Conservation (phyloP, 805 yeast genomes). For the Zygoascus tannicola region DNA sequence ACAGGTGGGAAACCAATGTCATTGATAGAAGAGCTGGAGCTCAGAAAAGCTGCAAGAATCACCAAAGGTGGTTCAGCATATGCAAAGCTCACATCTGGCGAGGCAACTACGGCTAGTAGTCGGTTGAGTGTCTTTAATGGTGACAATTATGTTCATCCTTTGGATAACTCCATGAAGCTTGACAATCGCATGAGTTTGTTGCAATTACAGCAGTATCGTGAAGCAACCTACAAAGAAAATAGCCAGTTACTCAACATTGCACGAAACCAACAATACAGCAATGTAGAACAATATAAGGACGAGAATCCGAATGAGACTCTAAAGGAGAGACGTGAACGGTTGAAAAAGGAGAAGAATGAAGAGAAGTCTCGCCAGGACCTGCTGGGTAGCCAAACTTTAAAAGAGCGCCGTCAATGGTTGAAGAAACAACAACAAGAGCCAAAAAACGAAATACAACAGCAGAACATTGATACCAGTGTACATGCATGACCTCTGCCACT, state of each 20-base stretch:
- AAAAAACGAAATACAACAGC: neutral
- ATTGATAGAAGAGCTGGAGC: slow-evolving; percentile 30
- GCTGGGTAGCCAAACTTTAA: slow-evolving; percentile 21
- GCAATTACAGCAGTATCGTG: slow-evolving; percentile 21
- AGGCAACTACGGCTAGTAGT: slow-evolving; percentile 12
- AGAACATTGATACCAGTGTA: too few species aligned
- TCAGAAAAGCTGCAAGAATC: slow-evolving; percentile 25
- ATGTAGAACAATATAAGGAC: slow-evolving; percentile 3
- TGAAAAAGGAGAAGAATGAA: slow-evolving; percentile 15
- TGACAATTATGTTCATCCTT: slow-evolving; percentile 19
- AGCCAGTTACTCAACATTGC: slow-evolving; percentile 1
- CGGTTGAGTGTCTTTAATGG: neutral
- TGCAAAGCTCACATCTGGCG: slow-evolving; percentile 16
- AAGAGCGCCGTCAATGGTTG: slow-evolving; percentile 24
- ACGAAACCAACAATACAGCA: neutral
- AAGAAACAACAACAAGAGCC: slow-evolving; percentile 12
- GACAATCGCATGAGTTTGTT: slow-evolving; percentile 19
- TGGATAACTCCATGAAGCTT: slow-evolving; percentile 17
- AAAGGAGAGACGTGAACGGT: slow-evolving; percentile 24
- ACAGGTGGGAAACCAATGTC: slow-evolving; percentile 18
- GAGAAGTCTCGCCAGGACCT: neutral
- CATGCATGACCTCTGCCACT: neutral
- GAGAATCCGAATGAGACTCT: slow-evolving; percentile 23
- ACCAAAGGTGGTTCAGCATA: neutral
- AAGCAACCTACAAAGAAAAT: neutral